Evolutionary conservation across 2,329 filamentous ascomycete species (phyloP), one percentile per base, ranked within the genome.

Genomic region (Pezicula carpinea): DNA sequence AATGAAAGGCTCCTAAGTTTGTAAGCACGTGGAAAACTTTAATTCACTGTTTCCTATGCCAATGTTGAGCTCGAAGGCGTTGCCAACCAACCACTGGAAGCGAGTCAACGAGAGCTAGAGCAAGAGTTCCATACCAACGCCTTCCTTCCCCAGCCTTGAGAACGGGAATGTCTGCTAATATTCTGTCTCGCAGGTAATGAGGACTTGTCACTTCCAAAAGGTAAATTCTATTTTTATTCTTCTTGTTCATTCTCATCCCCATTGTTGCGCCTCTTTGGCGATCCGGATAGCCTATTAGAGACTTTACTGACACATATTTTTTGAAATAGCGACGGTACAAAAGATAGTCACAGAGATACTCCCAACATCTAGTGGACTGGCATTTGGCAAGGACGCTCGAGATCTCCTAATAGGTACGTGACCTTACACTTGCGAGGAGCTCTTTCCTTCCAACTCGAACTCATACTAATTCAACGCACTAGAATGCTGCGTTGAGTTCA

Each of bases 401-500:
- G 93, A 99, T 64, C 77, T 97, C 3, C 77, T 99, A 44, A 99
- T 99, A 61, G 26, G 26, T 29, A 29, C 4, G 26, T 29, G 26
- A 10, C 13, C 26, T 29, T 29, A 8, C 26, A 29, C 13, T 11
- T 5, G 13, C 26, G 26, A 29, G 26, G 26, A 29, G 26, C 26
- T 29, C 13, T 29, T 29, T 29, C 6, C 10, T 29, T 29, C 26
- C 26, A 29, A 4, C 10, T 29, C 26, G 6, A 29, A 29, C 26
- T 5, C 10, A 11, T 29, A 11, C 26, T 29, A 11, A 29, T 11
- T 3, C 13, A 10, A 29, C 3, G 4, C 13, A 13, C 26, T 11
- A 29, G 93, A 97, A 73, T 97, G 93, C 72, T 99, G 93, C 64
- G 92, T 99, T 62, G 93, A 99, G 68, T 99, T 99, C 68, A 96